phyloP scores from a whole-genome alignment of 1,284 basidiomycete species.

The Trametes hirsuta region DNA sequence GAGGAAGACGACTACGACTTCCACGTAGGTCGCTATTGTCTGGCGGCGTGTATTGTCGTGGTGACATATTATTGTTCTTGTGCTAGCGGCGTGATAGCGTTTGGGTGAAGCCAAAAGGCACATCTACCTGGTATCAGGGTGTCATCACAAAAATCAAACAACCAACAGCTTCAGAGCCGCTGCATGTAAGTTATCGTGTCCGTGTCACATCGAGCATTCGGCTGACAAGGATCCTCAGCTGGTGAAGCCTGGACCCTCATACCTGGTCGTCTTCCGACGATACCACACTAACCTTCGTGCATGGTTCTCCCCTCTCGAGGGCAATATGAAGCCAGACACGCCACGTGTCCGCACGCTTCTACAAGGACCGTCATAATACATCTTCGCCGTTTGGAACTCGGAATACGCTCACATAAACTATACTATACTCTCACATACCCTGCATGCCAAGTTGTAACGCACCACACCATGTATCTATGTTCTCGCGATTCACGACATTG shows the following conservation, averaged over 20 bases:
- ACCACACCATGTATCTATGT: background rate
- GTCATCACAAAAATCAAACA: conserved; percentile 15
- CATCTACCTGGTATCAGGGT: conserved; percentile 21
- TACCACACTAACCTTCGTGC: conserved; percentile 22
- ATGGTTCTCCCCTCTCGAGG: conserved; percentile 21
- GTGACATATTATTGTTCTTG: background rate
- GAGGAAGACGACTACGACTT: conserved; percentile 8
- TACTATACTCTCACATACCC: conserved; percentile 12
- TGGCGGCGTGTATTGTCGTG: background rate
- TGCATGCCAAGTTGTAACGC: conserved; percentile 1
- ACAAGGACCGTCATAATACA: conserved; percentile 3
- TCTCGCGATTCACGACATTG: background rate
- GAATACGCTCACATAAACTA: background rate
- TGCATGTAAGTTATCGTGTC: conserved; percentile 1
- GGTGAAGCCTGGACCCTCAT: conserved; percentile 14
- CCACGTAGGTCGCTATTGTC: conserved; percentile 10
- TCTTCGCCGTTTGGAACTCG: background rate
- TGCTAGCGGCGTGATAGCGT: conserved; percentile 17
- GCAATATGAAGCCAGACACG: conserved; percentile 23
- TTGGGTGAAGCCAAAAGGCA: conserved; percentile 20
- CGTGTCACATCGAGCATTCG: too few relatives aligned
- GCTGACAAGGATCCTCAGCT: background rate
- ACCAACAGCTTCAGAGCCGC: conserved; percentile 1
- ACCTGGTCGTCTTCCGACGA: conserved; percentile 24
- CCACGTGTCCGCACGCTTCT: conserved; percentile 15